These are phyloP conservation scores for Rasamsonia emersonii DNA, from an alignment of 2,329 filamentous ascomycete species.

Conservation along the genomic window DNA sequence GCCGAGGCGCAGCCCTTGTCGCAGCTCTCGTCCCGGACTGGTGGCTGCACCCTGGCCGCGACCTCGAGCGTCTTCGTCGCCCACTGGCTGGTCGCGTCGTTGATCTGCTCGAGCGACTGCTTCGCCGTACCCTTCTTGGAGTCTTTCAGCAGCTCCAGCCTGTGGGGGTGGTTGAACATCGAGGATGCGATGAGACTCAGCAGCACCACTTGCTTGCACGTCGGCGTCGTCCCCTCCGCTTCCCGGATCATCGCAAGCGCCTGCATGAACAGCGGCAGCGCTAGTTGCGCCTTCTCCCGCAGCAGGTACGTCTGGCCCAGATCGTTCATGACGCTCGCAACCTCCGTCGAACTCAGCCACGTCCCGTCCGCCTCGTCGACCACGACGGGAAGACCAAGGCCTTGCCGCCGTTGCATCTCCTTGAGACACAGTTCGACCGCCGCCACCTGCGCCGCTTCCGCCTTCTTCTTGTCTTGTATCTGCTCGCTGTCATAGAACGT, in stretches of 20 bases:
- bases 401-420: slow-evolving; percentile 61
- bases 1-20: slow-evolving; percentile 75
- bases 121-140: too few species aligned
- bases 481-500: slow-evolving; percentile 72
- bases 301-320: slow-evolving; percentile 69
- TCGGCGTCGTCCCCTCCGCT: slow-evolving; percentile 34
- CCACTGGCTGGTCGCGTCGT: slow-evolving; percentile 68
- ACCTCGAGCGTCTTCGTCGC: slow-evolving; percentile 66
- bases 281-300: slow-evolving; percentile 67
- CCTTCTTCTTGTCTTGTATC: slow-evolving; percentile 62
- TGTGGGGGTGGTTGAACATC: slow-evolving; percentile 32
- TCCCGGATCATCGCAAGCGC: slow-evolving; percentile 60
- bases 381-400: slow-evolving; percentile 59
- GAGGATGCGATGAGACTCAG: slow-evolving; percentile 48
- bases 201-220: slow-evolving; percentile 71
- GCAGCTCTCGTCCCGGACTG: slow-evolving; percentile 66
- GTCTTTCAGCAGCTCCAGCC: too few species aligned
- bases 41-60: slow-evolving; percentile 42
- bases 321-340: slow-evolving; percentile 39
- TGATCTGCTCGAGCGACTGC: slow-evolving; percentile 52
- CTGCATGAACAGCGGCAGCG: slow-evolving; percentile 78
- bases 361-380: slow-evolving; percentile 22
- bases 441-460: slow-evolving; percentile 68
- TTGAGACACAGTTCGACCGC: slow-evolving; percentile 71
- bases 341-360: slow-evolving; percentile 33